Base-by-base conservation (phyloP, 225 moss, liverwort and hornwort species). In the Lunularia cruciata region DNA sequence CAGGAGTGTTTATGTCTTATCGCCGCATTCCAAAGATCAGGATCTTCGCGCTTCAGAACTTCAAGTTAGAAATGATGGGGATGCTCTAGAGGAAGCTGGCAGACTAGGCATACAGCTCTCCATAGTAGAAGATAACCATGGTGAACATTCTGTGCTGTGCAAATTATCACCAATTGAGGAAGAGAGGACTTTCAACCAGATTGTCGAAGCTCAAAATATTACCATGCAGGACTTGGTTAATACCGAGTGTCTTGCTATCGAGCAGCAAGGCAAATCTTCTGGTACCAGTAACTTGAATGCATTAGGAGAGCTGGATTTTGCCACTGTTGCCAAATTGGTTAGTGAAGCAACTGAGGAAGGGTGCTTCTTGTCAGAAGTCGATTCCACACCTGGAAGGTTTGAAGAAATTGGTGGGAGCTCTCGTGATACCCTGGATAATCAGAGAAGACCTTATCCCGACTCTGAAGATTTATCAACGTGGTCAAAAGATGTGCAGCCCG, bases 351-450 rank as follows among this genome's bases (percentile, higher is more conserved):
- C 36, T 51, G 32, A 20, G 10, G 26, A 20, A 8, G 51, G 40
- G 20, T 51, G 67, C 20, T 26, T 23, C 45, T 63, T 31, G 15
- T 16, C 19, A 28, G 3, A 16, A 19, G 28, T 26, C 0, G 14
- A 15, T 46, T 10, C 23, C 14, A 13, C 28, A 0, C 1, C 11
- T 45, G 28, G 7, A 7, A 3, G 8, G 14, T 18, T 30, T 19
- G 45, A 64, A 28, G 63, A 9, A 39, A 31, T 45, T 6, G 35
- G 48, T 34, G 34, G 35, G 47, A 51, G 67, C 35, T 51, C 49
- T 12, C 33, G 4, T 3, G 22, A 18, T 3, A 48, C 34, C 34
- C 5, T n/a, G 22, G 34, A 51, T 32, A 12, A 4, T 48, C 33
- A 51, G 6, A 67, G n/a, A 51, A 51, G 67, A 25, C 35, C 12